Evolutionary conservation across 2,329 filamentous ascomycete species (phyloP), one percentile per base, ranked within the genome.

Genomic region (Colletotrichum plurivorum): DNA sequence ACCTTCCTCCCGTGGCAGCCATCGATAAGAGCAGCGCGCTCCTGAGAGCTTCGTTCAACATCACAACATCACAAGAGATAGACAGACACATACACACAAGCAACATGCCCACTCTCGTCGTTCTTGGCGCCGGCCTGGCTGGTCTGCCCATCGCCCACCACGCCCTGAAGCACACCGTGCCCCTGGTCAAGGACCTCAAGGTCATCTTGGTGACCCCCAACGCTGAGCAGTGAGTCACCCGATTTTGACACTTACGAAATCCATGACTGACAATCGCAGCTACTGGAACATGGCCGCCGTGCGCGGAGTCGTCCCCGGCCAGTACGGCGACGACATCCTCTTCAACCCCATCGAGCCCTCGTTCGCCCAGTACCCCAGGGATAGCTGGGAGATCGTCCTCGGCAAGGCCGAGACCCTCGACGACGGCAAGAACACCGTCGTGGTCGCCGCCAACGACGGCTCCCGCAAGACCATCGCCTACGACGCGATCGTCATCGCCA

Each of bases 231-330:
- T 72, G 36, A 53, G 71, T 51, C 6, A n/a, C n/a, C 16, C 8
- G 10, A 13, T 12, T 18, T 20, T 4, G 8, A 27, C 5, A 27
- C 6, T 16, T 3, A 25, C 25, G 16, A 22, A 55, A 36, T 13
- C 1, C 8, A 12, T 10, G 20, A 62, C 61, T 68, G 5, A 71
- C 69, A 0, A 9, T 25, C 20, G 84, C 72, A 86, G 88, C 72
- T 88, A 82, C 78, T 88, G 85, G 86, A 88, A 88, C 73, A 71
- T 89, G 7, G 86, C 86, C 1, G 83, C 87, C 2, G 84, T 87
- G n/a, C 85, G 87, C 45, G 85, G 84, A 71, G 80, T 88, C 46
- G 80, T 88, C 22, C 85, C 86, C 1, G 83, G 81, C 31, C 76
- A 80, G 41, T 77, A 87, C 63, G 78, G 80, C 16, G 84, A 87